Base-by-base conservation (phyloP, 2,329 filamentous ascomycete species). In the Sarocladiaceae sp. region DNA sequence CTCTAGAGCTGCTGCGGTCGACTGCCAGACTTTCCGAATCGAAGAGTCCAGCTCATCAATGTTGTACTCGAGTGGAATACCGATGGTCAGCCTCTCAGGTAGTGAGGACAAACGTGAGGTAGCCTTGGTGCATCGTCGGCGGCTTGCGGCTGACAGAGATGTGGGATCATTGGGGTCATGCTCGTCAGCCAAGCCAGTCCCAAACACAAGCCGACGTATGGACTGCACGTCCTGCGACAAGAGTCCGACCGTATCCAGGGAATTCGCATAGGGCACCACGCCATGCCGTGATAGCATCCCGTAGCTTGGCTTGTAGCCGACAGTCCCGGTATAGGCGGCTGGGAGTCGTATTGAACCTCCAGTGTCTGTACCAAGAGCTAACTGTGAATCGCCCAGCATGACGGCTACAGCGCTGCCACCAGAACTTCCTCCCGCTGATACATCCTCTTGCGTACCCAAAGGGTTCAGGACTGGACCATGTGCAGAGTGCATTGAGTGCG, bases 251-350 rank as follows among this genome's bases (percentile, higher is more conserved):
- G 90, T 95, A 58, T 96, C 90, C 7, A 96, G 69, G 2, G 88
- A 95, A 61, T 96, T 95, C 7, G 90, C 90, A 59, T 96, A 96
- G 12, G 88, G 84, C 41, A 96, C 79, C 2, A 96, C 86, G 1
- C 90, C 90, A 70, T 82, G 88, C 47, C 90, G 76, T 34, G 88
- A 94, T 23, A 96, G 63, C 66, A 91, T 76, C 13, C 90, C 90
- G 58, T 96, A 96, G 21, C 86, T 93, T 2, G 90, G 90, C 63
- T 96, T 95, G 65, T 90, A 95, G 0, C 90, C 90, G 13, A 91
- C 74, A 1, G 83, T 75, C 3, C 86, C 85, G 7, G 84, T 89
- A 59, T 94, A 96, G 1, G 90, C 87, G 12, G 90, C 90, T 0
- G 90, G 90, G 40, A 96, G 73, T 47, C 90, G 76, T 40, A 96